Base-by-base conservation (phyloP, 2,329 filamentous ascomycete genomes). In the Exophiala calicioides region DNA sequence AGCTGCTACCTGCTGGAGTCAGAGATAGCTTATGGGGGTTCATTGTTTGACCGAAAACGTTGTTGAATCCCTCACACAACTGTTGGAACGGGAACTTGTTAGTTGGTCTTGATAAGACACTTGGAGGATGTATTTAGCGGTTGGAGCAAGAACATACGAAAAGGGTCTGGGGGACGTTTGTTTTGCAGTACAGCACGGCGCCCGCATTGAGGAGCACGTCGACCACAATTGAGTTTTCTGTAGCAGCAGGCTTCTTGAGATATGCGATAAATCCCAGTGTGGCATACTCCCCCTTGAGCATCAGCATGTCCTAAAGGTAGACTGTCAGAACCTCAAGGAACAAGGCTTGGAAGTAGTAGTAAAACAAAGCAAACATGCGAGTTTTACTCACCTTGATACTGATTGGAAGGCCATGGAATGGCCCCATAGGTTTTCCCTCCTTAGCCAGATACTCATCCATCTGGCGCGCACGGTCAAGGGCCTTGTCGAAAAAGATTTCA, bases 351-450 rank as follows among this genome's bases (percentile, higher is more conserved):
- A n/a, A n/a, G n/a, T n/a, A n/a, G n/a, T n/a, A n/a, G n/a, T n/a
- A n/a, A n/a, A n/a, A n/a, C n/a, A n/a, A n/a, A 37, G 70, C 66
- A 43, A 73, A 71, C 44, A 70, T 68, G 52, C 74, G n/a, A n/a
- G n/a, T n/a, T n/a, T n/a, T n/a, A n/a, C n/a, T n/a, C n/a, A n/a
- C 72, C 51, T 75, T 76, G 20, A 75, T 53, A 37, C 69, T 81
- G 27, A 84, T 64, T 3, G 81, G 81, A 2, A 84, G 66, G 3
- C 82, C 81, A 56, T 85, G 81, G 0, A 85, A 68, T 1, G 80
- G 80, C 0, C 82, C 82, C 1, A 78, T 58, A 0, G 77, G 68
- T 41, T 60, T 61, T 4, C 65, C 65, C 46, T 72, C 62, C 9
- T 65, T 43, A 27, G 56, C 47, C 24, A 54, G 65, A 18, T 65